Conservation (phyloP, 108 stramenopile species). For the Seminavis robusta region DNA sequence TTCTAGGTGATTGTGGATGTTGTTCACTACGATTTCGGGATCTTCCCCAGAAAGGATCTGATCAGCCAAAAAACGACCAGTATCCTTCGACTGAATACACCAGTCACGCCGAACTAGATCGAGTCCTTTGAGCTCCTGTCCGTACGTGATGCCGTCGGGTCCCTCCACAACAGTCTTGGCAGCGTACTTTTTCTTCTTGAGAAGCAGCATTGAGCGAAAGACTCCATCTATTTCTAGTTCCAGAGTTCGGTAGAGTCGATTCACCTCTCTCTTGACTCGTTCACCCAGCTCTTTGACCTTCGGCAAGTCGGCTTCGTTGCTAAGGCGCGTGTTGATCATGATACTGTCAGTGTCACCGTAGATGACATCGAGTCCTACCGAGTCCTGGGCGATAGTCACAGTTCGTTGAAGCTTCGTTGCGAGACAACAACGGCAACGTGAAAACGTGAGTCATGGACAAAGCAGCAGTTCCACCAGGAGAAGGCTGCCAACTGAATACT, state of each 20-base stretch:
- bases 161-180: constrained; percentile 82
- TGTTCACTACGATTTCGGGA: constrained; percentile 81
- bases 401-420: constrained; percentile 97
- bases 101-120: constrained; percentile 99
- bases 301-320: constrained; percentile 57
- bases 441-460: too few species aligned
- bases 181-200: constrained; percentile 99
- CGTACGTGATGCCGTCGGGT: constrained; percentile 57
- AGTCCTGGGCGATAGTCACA: constrained; percentile 89
- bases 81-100: constrained; percentile 96
- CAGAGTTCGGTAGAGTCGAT: constrained; percentile 95
- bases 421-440: too few species aligned
- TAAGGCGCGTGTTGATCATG: constrained; percentile 98
- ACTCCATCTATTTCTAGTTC: constrained; percentile 98
- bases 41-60: constrained; percentile 89
- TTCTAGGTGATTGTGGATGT: constrained; percentile 90
- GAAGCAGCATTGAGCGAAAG: constrained; percentile 94
- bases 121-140: constrained; percentile 94
- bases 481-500: too few species aligned
- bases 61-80: constrained; percentile 91
- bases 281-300: constrained; percentile 79
- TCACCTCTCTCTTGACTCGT: constrained; percentile 94
- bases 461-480: too few species aligned
- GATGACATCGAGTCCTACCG: constrained; percentile 96
- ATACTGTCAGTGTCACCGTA: constrained; percentile 99